Evolutionary conservation across 176 grass and related monocot species (phyloP).

Genomic region (maize (Zea mays)): Zm-B73-REFERENCE-NAM-5.0 NC_050097.1:223984501-223985000

Average conservation of each 20-base stretch:
- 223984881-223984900: conserved; percentile 86
- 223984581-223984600: not conserved
- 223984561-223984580: conserved; percentile 7
- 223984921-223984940: conserved; percentile 61
- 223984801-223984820: conserved; percentile 29
- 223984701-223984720: conserved; percentile 1
- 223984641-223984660: not conserved
- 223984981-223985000: conserved; percentile 93
- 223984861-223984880: conserved; percentile 90
- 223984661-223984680: conserved; percentile 8
- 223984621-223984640: conserved; percentile 19
- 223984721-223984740: not conserved
- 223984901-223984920: conserved; percentile 65
- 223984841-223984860: conserved; percentile 91
- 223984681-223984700: not conserved
- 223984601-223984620: conserved; percentile 3
- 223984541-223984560: conserved; percentile 5
- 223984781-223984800: not conserved
- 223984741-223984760: not conserved
- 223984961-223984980: conserved; percentile 93
- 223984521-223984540: not conserved
- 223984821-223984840: conserved; percentile 22
- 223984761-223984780: too few species aligned
- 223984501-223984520: not conserved
- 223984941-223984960: conserved; percentile 93